Base-by-base conservation (phyloP, 768 basidiomycete genomes). In the Tulasnella sp. region DNA sequence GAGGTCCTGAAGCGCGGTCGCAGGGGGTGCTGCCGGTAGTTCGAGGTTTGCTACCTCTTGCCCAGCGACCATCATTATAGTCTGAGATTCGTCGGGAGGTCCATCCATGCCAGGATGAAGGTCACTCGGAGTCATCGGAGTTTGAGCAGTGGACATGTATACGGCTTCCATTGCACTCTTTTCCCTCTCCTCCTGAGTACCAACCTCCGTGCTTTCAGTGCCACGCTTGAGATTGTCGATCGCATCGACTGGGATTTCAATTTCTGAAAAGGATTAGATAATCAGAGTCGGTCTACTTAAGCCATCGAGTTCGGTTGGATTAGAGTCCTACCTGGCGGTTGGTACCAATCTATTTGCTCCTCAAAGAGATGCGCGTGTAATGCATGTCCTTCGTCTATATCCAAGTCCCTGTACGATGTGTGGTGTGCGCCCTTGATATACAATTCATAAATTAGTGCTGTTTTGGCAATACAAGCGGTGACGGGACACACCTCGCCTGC, bases 381-480 rank as follows among this genome's bases (percentile, higher is more conserved):
- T 68, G 92, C 91, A 71, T 90, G 91, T 66, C 92, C 92, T 80
- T 94, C 93, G 79, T 87, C 90, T 79, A 90, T 86, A 81, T 94
- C 92, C 83, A 94, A 84, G 81, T 93, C 92, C 79, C 91, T 91
- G 44, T 72, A 72, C 9, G 71, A 72, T 16, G 71, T 77, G 78
- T 83, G 82, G 82, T 90, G 89, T 79, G 84, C 82, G 82, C 89
- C 90, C 92, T 94, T 79, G 72, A 75, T 77, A 73, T 64, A 59
- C 22, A 59, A 59, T 11, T 70, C 59, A 26, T 40, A 22, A 64
- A 35, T 72, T 73, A 35, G 35, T 65, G n/a, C 34, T 34, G 65
- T 47, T 35, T 65, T 72, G 39, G 41, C 34, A 47, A 41, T 69
- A 47, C 69, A 52, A 82, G 76, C 77, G 22, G 52, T 59, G 26